Conservation (phyloP, 169 alveolate species). For the Hepatocystis sp. region DNA sequence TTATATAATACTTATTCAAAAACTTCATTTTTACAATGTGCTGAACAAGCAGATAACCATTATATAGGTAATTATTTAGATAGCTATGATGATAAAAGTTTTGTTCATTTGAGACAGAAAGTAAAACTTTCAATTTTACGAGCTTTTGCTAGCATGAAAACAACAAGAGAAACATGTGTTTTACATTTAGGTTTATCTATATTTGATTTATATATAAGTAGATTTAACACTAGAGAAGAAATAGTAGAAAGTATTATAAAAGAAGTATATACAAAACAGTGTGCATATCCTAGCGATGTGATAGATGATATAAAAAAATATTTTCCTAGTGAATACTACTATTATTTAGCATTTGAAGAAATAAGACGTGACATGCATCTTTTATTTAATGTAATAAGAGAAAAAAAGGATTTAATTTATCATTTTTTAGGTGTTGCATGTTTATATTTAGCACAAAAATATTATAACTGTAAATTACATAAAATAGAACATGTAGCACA, state of each 20-base stretch:
- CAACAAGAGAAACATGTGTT: constrained; percentile 74
- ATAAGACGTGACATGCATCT: constrained; percentile 27
- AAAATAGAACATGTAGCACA: constrained; percentile 43
- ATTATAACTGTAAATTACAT: constrained; percentile 36
- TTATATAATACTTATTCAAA: constrained; percentile 72
- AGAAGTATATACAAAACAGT: constrained; percentile 49
- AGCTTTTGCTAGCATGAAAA: constrained; percentile 49
- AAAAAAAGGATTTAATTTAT: constrained; percentile 56
- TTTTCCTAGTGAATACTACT: constrained; percentile 34
- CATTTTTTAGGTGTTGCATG: constrained; percentile 68
- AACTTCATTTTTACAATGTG: constrained; percentile 72
- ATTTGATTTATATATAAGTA: constrained; percentile 69
- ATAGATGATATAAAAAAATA: constrained; percentile 46
- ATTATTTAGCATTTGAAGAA: constrained; percentile 39
- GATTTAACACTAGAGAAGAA: constrained; percentile 53
- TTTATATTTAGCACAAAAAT: constrained; percentile 57
- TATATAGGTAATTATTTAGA: constrained; percentile 66
- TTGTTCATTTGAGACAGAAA: constrained; percentile 54
- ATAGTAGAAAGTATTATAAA: constrained; percentile 49
- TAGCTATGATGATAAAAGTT: constrained; percentile 64
- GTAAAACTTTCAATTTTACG: constrained; percentile 46
- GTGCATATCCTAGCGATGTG: constrained; percentile 57
- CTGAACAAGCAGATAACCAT: constrained; percentile 77
- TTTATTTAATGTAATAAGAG: constrained; percentile 29
- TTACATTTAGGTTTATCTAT: constrained; percentile 57